Evolutionary conservation across 306 rosid species (phyloP), one percentile per base, ranked within the genome.

Genomic region (Cicer arietinum): DNA sequence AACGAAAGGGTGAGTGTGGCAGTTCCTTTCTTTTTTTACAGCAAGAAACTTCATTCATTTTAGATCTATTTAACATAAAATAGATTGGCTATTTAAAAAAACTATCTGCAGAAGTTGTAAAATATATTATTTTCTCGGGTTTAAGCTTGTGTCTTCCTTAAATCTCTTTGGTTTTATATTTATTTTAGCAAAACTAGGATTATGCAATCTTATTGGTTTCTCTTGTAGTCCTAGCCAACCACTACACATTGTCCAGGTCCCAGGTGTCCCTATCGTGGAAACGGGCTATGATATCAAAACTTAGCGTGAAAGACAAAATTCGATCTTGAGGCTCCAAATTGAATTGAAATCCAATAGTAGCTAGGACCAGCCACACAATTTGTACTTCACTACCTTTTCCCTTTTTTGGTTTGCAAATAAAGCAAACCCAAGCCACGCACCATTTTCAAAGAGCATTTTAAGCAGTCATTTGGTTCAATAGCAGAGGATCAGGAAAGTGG

Each of bases 241-340:
- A 47, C 60, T 16, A 17, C 60, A 54, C 42, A 6, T 7, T 3
- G 7, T 20, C n/a, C 52, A 25, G 77, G 77, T 12, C 25, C 77
- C 40, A 7, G 30, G 42, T 63, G 69, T 79, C 74, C 7, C 20
- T 79, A 56, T 73, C 69, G 16, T 7, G 48, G 51, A 25, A 79
- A 78, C 43, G 43, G 47, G 3, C 64, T 12, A 40, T n/a, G 7
- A 10, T 64, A 25, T 79, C 51, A 54, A 74, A 57, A 57, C 77
- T 57, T 75, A 5, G 84, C 73, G 79, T 79, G 72, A 75, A 83
- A 75, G 81, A 46, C 66, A 78, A 77, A 35, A 44, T 22, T 41
- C 4, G 10, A 14, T 82, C 37, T 35, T 20, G 61, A 20, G 57
- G 7, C 77, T 78, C 17, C 72, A 41, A 76, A 37, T 63, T 66